Evolutionary conservation across 1,284 basidiomycete genomes (phyloP), one percentile per base, ranked within the genome.

Genomic region (Leccinum solheimii): DNA sequence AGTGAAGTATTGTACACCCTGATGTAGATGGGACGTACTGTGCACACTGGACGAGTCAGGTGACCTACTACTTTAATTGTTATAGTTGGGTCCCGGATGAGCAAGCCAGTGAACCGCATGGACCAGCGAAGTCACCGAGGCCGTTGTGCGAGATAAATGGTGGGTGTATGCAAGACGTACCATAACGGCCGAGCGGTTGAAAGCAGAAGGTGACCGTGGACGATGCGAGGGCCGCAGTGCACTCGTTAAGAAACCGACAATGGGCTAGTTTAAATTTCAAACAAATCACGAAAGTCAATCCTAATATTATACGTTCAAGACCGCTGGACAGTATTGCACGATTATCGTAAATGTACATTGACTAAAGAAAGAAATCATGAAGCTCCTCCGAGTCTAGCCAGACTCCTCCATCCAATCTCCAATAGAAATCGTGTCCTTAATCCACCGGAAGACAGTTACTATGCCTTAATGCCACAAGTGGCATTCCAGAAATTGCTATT

Each of bases 401-500:
- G 38, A 40, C n/a, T 40, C 38, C 9, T 40, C 38, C 38, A 16
- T 40, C 38, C 14, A 2, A 38, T 38, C 36, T 38, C 38, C 38
- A 40, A 40, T 40, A 9, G 38, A 10, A 40, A 40, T 40, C 9
- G 38, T n/a, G 38, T 5, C 38, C 38, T 38, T 40, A 16, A n/a
- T 40, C 38, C 38, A n/a, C 38, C 10, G 7, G n/a, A 48, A 21
- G 21, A 14, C 0, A 7, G 14, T 16, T 38, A 38, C 11, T 6
- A 14, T 6, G 34, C 34, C 34, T 34, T 34, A 13, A 38, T 38
- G 36, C 19, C 79, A 56, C 80, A 55, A 8, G 34, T 23, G 13
- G 11, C 19, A 2, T 55, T 34, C 53, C 53, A 55, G 14, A 16
- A 10, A 3, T 16, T 7, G 14, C n/a, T 36, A 14, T 38, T 5